Base-by-base conservation (phyloP, 176 grass and related monocot genomes). In the Carex kokanica region DNA sequence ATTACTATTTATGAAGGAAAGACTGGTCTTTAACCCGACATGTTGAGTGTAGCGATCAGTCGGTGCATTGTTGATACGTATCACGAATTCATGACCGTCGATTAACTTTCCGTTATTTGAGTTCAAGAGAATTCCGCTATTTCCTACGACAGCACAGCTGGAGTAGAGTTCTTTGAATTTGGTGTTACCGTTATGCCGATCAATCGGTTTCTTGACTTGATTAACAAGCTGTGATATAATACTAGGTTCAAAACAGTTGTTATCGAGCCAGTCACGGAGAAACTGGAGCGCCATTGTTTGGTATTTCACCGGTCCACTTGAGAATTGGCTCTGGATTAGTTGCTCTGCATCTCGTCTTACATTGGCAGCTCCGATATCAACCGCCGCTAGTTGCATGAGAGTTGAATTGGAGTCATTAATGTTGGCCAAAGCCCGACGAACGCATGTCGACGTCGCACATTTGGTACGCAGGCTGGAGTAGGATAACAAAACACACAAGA, bases 61-160 rank as follows among this genome's bases (percentile, higher is more conserved):
- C 1, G 86, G 94, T 7, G 94, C 92, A 82, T 97, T 94, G 88
- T 97, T 97, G 82, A 97, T 88, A 41, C 94, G 94, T 80, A 97
- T 23, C 43, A 97, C 88, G 59, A 97, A 57, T 17, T 88, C 90
- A 74, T 94, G 89, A 80, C 84, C 43, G 82, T 94, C 87, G 74
- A 94, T 94, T 40, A 89, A 81, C 23, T 84, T 21, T 32, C 89
- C 92, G 0, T 80, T 80, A 55, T 65, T 29, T 45, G 75, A 77
- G 6, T 83, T 82, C 10, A 94, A 86, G 6, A 91, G 87, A 54
- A 89, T 84, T 16, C 92, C 89, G 65, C 89, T 94, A 83, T 91
- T 91, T 61, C 89, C 89, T 1, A 91, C 89, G 0, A 94, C 92
- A 27, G 89, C 89, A 58, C 92, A 94, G 68, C 88, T 73, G 78